phyloP scores from a whole-genome alignment of 306 rosid genomes.

The Malus domestica region DNA sequence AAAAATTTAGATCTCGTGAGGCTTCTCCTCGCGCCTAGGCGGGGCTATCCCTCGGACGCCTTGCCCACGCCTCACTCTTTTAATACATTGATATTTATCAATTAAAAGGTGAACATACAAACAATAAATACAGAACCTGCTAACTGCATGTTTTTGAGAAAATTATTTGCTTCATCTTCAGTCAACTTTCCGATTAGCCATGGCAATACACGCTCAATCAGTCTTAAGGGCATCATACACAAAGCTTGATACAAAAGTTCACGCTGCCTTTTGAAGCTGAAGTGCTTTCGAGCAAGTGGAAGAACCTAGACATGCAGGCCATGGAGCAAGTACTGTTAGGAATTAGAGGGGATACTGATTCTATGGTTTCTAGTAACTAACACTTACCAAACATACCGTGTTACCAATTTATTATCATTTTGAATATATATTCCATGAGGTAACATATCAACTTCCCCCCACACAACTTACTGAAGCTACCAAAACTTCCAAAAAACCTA shows the following conservation, averaged over 20 bases:
- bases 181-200: constrained; percentile 81
- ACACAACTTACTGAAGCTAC: constrained; percentile 3
- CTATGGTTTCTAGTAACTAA: constrained; percentile 19
- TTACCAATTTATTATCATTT: background rate
- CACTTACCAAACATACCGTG: constrained; percentile 2
- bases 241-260: constrained; percentile 85
- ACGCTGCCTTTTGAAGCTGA: constrained; percentile 77
- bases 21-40: no score
- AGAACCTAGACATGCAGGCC: constrained; percentile 66
- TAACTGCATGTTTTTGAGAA: constrained; percentile 76
- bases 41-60: no score
- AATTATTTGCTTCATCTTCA: constrained; percentile 63
- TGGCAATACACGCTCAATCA: constrained; percentile 89
- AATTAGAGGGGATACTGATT: constrained; percentile 7
- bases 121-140: constrained; percentile 66
- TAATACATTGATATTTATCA: background rate
- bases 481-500: background rate
- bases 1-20: no score
- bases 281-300: constrained; percentile 93
- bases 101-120: constrained; percentile 15
- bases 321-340: constrained; percentile 10
- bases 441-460: constrained; percentile 15
- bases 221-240: constrained; percentile 93
- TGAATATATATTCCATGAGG: constrained; percentile 7
- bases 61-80: no score